A percentile compares a stretch with the other conserved stretches of the same genome.
These are phyloP conservation scores for Pseudocercospora musae DNA, from an alignment of 2,329 filamentous ascomycete species.

Conservation along the genomic window DNA sequence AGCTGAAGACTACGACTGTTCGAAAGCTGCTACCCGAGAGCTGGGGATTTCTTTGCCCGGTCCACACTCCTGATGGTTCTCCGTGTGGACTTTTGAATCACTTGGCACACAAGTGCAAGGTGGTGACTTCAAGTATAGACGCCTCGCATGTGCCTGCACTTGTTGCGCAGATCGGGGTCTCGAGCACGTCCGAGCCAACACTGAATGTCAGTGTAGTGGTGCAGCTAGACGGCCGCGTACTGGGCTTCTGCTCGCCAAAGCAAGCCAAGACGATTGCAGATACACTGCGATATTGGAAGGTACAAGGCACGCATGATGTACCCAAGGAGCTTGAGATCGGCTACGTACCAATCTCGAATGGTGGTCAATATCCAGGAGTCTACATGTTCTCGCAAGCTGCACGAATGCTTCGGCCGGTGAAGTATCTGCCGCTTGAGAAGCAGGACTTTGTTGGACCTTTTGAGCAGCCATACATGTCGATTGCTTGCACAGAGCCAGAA, in stretches of 20 bases:
- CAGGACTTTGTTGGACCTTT: slow-evolving; percentile 87
- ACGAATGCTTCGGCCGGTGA: slow-evolving; percentile 86
- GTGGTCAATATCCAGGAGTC: slow-evolving; percentile 92
- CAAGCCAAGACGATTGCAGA: slow-evolving; percentile 80
- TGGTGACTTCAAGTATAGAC: slow-evolving; percentile 73
- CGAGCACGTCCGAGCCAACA: slow-evolving; percentile 70
- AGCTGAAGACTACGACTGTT: slow-evolving; percentile 94
- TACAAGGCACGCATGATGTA: slow-evolving; percentile 76
- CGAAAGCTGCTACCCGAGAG: slow-evolving; percentile 93
- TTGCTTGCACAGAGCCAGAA: slow-evolving; percentile 85
- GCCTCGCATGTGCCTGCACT: slow-evolving; percentile 70
- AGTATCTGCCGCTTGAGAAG: slow-evolving; percentile 82
- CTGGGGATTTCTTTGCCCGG: slow-evolving; percentile 96
- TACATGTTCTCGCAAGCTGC: slow-evolving; percentile 87
- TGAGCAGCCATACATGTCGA: slow-evolving; percentile 98
- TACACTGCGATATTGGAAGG: slow-evolving; percentile 91
- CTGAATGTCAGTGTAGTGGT: slow-evolving; percentile 82
- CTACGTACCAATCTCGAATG: slow-evolving; percentile 79
- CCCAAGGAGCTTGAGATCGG: slow-evolving; percentile 86
- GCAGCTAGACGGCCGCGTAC: slow-evolving; percentile 82
- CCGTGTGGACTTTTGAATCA: slow-evolving; percentile 95
- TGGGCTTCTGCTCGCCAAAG: slow-evolving; percentile 85
- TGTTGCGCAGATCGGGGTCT: slow-evolving; percentile 75
- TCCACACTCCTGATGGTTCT: slow-evolving; percentile 93
- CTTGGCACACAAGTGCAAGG: slow-evolving; percentile 88